phyloP scores from a whole-genome alignment of 768 basidiomycete species.

The Crucibulum laeve region DNA sequence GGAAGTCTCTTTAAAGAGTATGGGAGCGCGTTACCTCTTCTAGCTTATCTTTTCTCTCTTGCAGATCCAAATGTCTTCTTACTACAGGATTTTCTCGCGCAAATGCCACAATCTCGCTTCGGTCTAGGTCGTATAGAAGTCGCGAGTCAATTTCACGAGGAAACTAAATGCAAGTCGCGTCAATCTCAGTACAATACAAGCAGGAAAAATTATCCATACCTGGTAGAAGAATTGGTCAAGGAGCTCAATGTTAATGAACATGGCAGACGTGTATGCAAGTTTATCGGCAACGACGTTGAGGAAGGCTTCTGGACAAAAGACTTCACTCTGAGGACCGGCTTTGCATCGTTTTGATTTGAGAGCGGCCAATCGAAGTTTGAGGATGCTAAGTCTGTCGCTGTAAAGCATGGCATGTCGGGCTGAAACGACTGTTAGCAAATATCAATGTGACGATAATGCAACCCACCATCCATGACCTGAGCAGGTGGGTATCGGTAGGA shows the following conservation, averaged over 20 bases:
- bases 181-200: slow-evolving; percentile 1
- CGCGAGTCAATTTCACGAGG: slow-evolving; percentile 96
- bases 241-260: slow-evolving; percentile 99
- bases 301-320: slow-evolving; percentile 95
- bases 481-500: slow-evolving; percentile 90
- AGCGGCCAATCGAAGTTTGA: slow-evolving; percentile 83
- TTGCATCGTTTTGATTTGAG: slow-evolving; percentile 88
- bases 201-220: slow-evolving; percentile 41
- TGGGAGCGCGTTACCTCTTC: slow-evolving; percentile 64
- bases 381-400: slow-evolving; percentile 70
- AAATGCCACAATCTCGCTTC: slow-evolving; percentile 84
- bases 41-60: slow-evolving; percentile 95
- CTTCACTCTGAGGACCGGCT: slow-evolving; percentile 81
- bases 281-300: slow-evolving; percentile 96
- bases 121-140: slow-evolving; percentile 89
- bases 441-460: not conserved
- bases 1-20: not conserved
- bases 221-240: slow-evolving; percentile 99
- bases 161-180: slow-evolving; percentile 49
- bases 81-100: slow-evolving; percentile 95
- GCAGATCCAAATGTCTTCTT: slow-evolving; percentile 83
- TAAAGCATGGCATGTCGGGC: slow-evolving; percentile 93
- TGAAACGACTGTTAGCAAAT: slow-evolving; percentile 25
- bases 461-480: slow-evolving; percentile 86
- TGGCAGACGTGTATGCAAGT: slow-evolving; percentile 89